Base-by-base conservation (phyloP, 2,329 filamentous ascomycete genomes). In the Cordyceps pruinosa region DNA sequence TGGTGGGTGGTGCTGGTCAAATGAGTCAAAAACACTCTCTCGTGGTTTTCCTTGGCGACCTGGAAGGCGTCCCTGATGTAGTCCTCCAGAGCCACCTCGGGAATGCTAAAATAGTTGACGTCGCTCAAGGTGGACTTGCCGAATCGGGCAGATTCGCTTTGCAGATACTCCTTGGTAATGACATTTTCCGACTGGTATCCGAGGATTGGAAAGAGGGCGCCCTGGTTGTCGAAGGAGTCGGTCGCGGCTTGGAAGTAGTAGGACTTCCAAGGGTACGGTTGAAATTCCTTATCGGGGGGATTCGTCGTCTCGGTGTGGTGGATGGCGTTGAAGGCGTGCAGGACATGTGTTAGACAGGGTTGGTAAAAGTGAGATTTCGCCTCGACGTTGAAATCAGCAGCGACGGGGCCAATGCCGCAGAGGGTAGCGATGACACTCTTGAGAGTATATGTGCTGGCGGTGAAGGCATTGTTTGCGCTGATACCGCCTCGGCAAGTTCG, bases 391-490 rank as follows among this genome's bases (percentile, higher is more conserved):
- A 74, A 74, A 32, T 77, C 74, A 1, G 68, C 70, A 3, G 74
- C 67, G 13, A 77, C 59, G 0, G 75, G 74, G 0, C 66, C 67
- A 21, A 76, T 61, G 5, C 75, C 75, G 42, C 75, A 77, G 6
- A 76, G 55, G 8, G 71, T 73, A 3, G 69, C 74, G 0, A 69
- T 66, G n/a, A 77, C 58, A 53, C 73, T 76, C 63, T 77, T 77
- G 30, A 76, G 65, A 0, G 75, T 77, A 35, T 76, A 76, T 0
- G 75, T 76, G 5, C 69, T 67, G 0, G 73, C 66, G 0, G 75
- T 76, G 41, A 71, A 71, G 2, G 70, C 74, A 28, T 71, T 72
- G 15, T 70, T 74, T 50, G 70, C 70, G 23, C 66, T 74, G 54
- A 77, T 65, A 13, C 75, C 75, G 30, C 75, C 75, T 0, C 69